These are phyloP conservation scores for Recurvomyces mirabilis DNA, from an alignment of 495 filamentous ascomycete species.

Conservation along the genomic window DNA sequence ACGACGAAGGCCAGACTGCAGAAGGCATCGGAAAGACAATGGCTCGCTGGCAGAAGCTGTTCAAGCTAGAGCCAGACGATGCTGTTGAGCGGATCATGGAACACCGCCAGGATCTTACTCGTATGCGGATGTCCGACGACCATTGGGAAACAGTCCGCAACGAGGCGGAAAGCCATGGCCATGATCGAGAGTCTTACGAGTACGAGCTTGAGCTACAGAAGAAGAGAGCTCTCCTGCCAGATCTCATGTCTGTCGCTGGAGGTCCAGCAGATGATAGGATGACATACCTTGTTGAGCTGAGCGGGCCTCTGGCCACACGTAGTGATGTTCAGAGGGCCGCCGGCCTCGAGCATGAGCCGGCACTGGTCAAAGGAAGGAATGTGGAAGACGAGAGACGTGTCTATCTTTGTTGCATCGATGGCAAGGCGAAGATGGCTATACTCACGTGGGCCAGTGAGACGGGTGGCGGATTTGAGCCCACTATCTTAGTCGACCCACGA, in stretches of 20 bases:
- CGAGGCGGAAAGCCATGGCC: slow-evolving; percentile 16
- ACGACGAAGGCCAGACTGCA: neutral
- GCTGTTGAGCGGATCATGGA: slow-evolving; percentile 15
- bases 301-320: slow-evolving; percentile 11
- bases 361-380: slow-evolving; percentile 6
- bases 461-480: slow-evolving; percentile 13
- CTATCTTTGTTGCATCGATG: slow-evolving; percentile 10
- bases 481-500: slow-evolving; percentile 9
- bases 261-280: neutral
- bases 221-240: slow-evolving; percentile 15
- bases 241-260: slow-evolving; percentile 5
- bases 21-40: slow-evolving; percentile 14
- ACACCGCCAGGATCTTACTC: slow-evolving; percentile 22
- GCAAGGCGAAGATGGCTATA: slow-evolving; percentile 2
- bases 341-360: slow-evolving; percentile 13
- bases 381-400: slow-evolving; percentile 13
- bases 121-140: slow-evolving; percentile 20
- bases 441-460: slow-evolving; percentile 8
- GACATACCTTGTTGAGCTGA: slow-evolving; percentile 18
- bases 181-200: slow-evolving; percentile 25
- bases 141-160: slow-evolving; percentile 20
- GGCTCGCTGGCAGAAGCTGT: slow-evolving; percentile 20
- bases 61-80: slow-evolving; percentile 12
- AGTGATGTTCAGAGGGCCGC: slow-evolving; percentile 18
- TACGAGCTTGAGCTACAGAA: slow-evolving; percentile 19